Base-by-base conservation (phyloP, 352 stramenopile species). In the Detonula confervacea region DNA sequence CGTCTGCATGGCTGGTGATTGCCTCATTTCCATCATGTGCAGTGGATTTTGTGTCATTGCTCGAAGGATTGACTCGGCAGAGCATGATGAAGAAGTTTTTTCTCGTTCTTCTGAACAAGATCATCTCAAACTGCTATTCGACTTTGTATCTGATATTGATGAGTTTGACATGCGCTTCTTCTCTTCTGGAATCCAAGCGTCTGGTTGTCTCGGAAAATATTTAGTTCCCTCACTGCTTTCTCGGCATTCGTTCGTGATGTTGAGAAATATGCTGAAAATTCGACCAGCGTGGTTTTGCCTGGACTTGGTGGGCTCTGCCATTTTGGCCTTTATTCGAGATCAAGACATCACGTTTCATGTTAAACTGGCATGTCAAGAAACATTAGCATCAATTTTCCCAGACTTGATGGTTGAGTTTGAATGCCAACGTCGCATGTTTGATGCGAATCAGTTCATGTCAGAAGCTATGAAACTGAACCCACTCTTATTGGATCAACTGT, bases 111-210 rank as follows among this genome's bases (percentile, higher is more conserved):
- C n/a, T n/a, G n/a, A n/a, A 47, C 24, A 73, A 57, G 24, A 68
- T 42, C 18, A 83, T n/a, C 25, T 65, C 37, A 27, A 51, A 24
- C 56, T 83, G 1, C 35, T 89, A 24, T 73, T 85, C 47, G 80
- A 87, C 66, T 84, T 91, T 7, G 30, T 90, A 42, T 89, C 66
- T n/a, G 87, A 92, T 80, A 37, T 91, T 42, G 44, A 78, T 39
- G 72, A 86, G 37, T 72, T 92, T 6, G 84, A 86, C 30, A 42
- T 68, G 27, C 37, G 54, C 1, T 83, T 82, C 24, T 86, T 81
- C n/a, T 29, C 65, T n/a, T 64, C 25, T 37, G 35, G 44, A 18
- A 57, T 83, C 18, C 52, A 79, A 51, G 4, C 83, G n/a, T 64
- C 71, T 33, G 24, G 42, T 52, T 47, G 44, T 39, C 16, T 91